Conservation (phyloP, 495 filamentous ascomycete genomes). For the Polyplosphaeria fusca region DNA sequence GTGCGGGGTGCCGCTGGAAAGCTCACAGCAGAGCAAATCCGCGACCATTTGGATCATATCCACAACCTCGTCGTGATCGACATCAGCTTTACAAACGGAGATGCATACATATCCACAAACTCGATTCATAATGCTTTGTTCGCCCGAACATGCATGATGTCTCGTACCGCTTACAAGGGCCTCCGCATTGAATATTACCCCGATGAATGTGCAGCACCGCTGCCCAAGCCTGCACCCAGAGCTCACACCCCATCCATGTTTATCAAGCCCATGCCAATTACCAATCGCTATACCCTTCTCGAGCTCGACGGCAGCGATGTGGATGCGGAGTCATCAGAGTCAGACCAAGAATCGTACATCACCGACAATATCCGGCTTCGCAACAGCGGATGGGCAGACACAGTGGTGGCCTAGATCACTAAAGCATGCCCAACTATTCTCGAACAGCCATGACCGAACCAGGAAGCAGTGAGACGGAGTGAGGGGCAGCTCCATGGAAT, state of each 20-base stretch:
- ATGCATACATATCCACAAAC: conserved; percentile 68
- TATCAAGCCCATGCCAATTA: conserved; percentile 9
- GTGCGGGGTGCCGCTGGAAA: conserved; percentile 55
- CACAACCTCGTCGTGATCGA: conserved; percentile 71
- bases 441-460: too few species aligned
- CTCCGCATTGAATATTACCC: conserved; percentile 67
- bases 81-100: conserved; percentile 55
- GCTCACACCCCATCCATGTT: conserved; percentile 18
- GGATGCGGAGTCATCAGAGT: conserved; percentile 8
- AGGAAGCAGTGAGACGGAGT: too few species aligned
- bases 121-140: conserved; percentile 74
- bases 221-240: conserved; percentile 41
- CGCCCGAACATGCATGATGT: conserved; percentile 76
- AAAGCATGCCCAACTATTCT: too few species aligned
- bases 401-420: conserved; percentile 12
- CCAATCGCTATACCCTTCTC: conserved; percentile 19
- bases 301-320: conserved; percentile 14
- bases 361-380: conserved; percentile 3
- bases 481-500: too few species aligned
- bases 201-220: conserved; percentile 70
- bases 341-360: conserved; percentile 12
- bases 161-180: conserved; percentile 68
- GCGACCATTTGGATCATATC: conserved; percentile 78
- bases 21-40: conserved; percentile 62
- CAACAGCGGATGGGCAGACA: conserved; percentile 23